Evolutionary conservation across 1,284 basidiomycete species (phyloP).

Genomic region (Sanguinoderma infundibulare): DNA sequence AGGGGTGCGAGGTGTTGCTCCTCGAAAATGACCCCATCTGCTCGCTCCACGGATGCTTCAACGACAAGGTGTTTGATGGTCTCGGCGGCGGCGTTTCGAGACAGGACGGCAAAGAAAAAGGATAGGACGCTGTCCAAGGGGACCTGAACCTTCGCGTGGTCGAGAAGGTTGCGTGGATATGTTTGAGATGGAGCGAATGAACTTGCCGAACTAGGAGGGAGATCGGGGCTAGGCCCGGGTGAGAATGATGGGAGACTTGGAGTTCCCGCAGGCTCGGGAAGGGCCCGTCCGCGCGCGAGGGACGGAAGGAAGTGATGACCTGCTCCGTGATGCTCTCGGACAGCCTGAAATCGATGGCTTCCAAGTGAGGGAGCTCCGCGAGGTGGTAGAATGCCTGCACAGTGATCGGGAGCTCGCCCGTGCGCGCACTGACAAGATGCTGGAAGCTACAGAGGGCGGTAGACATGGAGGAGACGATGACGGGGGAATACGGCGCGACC

Average conservation of each 20-base stretch:
- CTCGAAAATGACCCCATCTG: neutral
- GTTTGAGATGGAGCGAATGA: neutral
- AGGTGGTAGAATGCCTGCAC: neutral
- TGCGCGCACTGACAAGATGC: neutral
- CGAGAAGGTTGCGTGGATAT: neutral
- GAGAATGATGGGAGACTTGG: neutral
- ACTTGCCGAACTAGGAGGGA: neutral
- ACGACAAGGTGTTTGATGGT: neutral
- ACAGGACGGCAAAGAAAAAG: neutral
- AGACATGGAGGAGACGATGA: neutral
- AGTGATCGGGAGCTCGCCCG: neutral
- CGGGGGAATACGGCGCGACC: neutral
- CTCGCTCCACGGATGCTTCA: neutral
- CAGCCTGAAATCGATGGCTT: neutral
- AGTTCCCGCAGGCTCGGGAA: neutral
- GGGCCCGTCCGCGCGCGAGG: neutral
- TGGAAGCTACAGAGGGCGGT: neutral
- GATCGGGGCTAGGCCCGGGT: neutral
- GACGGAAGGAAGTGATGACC: neutral
- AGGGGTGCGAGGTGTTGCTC: neutral
- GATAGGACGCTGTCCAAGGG: neutral
- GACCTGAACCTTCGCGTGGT: neutral
- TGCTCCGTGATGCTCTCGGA: neutral
- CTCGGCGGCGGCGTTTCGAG: neutral
- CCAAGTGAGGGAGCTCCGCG: neutral